Conservation (phyloP, 257 asterid species). For the Cordia subcordata region DNA sequence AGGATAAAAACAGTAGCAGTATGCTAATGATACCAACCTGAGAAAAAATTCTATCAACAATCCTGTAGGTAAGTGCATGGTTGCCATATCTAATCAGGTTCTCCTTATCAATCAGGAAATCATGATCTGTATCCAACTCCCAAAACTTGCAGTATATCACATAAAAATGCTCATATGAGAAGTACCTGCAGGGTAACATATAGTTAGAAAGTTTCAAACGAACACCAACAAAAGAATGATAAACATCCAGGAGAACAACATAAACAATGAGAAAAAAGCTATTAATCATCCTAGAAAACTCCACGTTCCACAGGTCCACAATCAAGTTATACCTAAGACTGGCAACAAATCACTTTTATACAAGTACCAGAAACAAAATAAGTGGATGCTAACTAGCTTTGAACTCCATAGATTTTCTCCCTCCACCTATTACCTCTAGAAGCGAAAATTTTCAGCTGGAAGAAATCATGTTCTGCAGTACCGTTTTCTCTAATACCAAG, state of each 20-base stretch:
- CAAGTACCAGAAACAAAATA: no score
- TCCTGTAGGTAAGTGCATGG: constrained; percentile 98
- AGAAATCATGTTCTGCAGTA: no score
- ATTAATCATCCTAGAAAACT: no score
- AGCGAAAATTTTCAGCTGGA: no score
- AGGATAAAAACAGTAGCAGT: constrained; percentile 9
- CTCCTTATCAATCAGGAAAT: constrained; percentile 95
- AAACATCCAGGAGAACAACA: neutral
- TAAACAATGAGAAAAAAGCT: no score
- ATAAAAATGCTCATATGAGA: constrained; percentile 97
- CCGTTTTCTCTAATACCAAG: no score
- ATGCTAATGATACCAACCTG: constrained; percentile 61
- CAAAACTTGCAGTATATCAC: constrained; percentile 99
- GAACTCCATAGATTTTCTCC: no score
- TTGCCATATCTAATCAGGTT: constrained; percentile 97
- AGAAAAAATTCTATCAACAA: constrained; percentile 96
- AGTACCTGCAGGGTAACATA: constrained; percentile 65
- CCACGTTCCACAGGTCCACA: no score
- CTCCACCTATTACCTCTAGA: no score
- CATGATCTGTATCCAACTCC: constrained; percentile 99
- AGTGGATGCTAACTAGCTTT: no score
- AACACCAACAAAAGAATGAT: neutral
- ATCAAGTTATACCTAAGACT: no score
- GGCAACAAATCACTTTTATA: no score
- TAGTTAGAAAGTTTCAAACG: constrained; percentile 5